Evolutionary conservation across 108 stramenopile genomes (phyloP), one percentile per base, ranked within the genome.

Genomic region (Chaetoceros tenuissimus): DNA sequence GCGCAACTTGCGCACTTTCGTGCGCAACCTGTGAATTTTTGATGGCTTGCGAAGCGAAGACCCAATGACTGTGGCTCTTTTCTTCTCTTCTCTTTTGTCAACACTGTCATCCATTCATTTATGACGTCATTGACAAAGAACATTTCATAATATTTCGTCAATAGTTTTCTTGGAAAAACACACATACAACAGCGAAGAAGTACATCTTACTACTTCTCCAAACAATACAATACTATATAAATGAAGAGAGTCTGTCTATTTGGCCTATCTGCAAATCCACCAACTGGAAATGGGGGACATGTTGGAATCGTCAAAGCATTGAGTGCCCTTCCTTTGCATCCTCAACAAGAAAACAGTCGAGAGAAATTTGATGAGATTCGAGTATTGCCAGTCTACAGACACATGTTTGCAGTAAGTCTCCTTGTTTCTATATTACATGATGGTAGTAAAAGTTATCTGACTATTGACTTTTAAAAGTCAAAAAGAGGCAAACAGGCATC

Each of bases 261-360:
- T 67, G 90, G 90, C 16, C 67, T 74, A 1, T 92, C 90, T 3
- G 90, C 86, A 48, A 82, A 92, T 69, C 90, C 90, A 27, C 90
- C 90, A 20, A 92, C 90, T 2, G 86, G 89, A 17, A 45, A 51
- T 1, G 85, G 80, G 19, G 90, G 85, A 0, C 90, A 92, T 60
- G 59, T 73, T 1, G 90, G 85, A n/a, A 84, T 92, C 13, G 84
- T 79, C 0, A 24, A 55, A 43, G 60, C 62, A 1, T 31, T 80
- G 57, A 55, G 69, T 62, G 8, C 60, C 61, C 24, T 80, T 52
- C 0, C 55, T 57, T 28, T 20, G 13, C 44, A 43, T 21, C 23
- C 3, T 7, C 21, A 43, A 46, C n/a, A 30, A 44, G 27, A 50
- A 50, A 31, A 28, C 28, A 26, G 28, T 30, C 23, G 19, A 47